Evolutionary conservation across 352 stramenopile genomes (phyloP), one percentile per base, ranked within the genome.

Genomic region (Phytopythium boreale): DNA sequence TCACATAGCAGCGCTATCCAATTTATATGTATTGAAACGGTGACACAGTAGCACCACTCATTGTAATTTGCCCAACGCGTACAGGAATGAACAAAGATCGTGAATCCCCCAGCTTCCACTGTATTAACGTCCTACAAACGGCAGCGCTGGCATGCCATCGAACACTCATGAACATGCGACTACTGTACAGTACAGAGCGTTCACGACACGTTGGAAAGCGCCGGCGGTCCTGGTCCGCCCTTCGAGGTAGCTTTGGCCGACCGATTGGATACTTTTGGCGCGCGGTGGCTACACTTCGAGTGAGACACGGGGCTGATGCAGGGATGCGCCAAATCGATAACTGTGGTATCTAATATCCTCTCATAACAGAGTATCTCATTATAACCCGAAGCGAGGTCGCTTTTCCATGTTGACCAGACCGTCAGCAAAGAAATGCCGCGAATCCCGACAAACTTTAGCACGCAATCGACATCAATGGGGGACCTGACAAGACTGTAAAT

Each of bases 191-290:
- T n/a, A n/a, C n/a, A 36, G 31, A 36, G 31, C 31, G 4, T 36
- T 36, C 31, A n/a, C n/a, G n/a, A n/a, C n/a, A n/a, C n/a, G n/a
- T n/a, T n/a, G n/a, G n/a, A n/a, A n/a, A n/a, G n/a, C n/a, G n/a
- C n/a, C n/a, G n/a, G n/a, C n/a, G n/a, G n/a, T n/a, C n/a, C n/a
- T 49, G 43, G 46, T 52, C 46, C 46, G 22, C 46, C 46, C 46
- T 52, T 31, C 20, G 46, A 10, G 22, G 46, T 8, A 1, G 0
- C 15, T 46, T 46, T 46, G 14, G 1, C 12, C 43, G 20, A 22
- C 19, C 43, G 20, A 11, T 29, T 31, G 46, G 46, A 52, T 52
- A 52, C 46, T 52, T 31, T 34, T 20, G 22, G 22, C 10, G 7
- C 43, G 43, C 39, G 19, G 46, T 34, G 46, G 46, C 46, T 52